A percentile compares a stretch with the other conserved stretches of the same genome.
Evolutionary conservation across 2,329 filamentous ascomycete species (phyloP).

Genomic region (Arthrinium phaeospermum): DNA sequence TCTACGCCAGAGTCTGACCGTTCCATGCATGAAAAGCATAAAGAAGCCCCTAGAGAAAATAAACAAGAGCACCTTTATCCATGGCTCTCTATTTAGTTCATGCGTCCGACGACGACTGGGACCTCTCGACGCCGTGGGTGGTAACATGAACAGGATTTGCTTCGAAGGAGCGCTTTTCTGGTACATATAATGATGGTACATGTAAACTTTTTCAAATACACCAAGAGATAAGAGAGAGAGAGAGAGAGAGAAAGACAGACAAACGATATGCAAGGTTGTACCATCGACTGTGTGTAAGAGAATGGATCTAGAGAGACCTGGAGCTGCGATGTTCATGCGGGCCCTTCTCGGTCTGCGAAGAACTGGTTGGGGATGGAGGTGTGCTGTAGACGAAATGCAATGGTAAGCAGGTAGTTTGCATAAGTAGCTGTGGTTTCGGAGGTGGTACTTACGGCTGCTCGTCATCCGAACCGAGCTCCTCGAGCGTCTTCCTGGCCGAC

Average conservation of each 20-base stretch:
- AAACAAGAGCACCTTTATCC: not conserved
- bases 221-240: not conserved
- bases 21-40: not conserved
- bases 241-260: not conserved
- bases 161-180: not conserved
- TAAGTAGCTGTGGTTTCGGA: not conserved
- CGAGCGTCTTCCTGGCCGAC: slow-evolving; percentile 73
- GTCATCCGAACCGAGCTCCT: slow-evolving; percentile 53
- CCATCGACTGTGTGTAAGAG: not conserved
- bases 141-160: too few relatives aligned
- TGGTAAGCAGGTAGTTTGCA: not conserved
- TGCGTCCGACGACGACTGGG: not conserved
- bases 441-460: slow-evolving; percentile 7
- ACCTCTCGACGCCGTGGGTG: not conserved
- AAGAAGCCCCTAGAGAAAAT: not conserved
- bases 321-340: not conserved
- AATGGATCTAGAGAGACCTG: not conserved
- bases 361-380: not conserved
- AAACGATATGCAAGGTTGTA: not conserved
- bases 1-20: not conserved
- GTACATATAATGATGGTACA: not conserved
- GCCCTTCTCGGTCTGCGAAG: not conserved
- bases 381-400: not conserved
- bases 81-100: not conserved
- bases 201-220: not conserved